Conservation (phyloP, 1,284 basidiomycete species). For the Marasmius tenuissimus region DNA sequence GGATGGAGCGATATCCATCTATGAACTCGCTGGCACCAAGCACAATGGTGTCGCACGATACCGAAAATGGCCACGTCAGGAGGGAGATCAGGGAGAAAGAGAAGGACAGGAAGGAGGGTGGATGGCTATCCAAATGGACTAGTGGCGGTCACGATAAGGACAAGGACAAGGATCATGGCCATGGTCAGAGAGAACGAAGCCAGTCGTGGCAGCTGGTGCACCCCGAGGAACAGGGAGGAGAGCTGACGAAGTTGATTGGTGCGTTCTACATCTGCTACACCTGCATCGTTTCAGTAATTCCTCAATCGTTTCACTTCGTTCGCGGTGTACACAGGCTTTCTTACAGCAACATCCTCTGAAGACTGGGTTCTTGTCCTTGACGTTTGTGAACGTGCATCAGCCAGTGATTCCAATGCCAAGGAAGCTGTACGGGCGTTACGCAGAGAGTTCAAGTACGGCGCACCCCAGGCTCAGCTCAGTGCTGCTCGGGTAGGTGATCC, state of each 20-base stretch:
- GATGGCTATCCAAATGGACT: slow-evolving; percentile 39
- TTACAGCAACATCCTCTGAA: slow-evolving; percentile 73
- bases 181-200: not conserved
- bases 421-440: slow-evolving; percentile 73
- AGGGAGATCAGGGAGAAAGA: slow-evolving; percentile 35
- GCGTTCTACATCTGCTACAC: slow-evolving; percentile 37
- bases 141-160: slow-evolving; percentile 27
- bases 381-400: slow-evolving; percentile 72
- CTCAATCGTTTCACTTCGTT: slow-evolving; percentile 2
- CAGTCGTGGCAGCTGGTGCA: slow-evolving; percentile 19
- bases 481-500: slow-evolving; percentile 59
- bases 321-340: slow-evolving; percentile 47
- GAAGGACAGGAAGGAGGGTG: slow-evolving; percentile 21
- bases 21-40: not conserved
- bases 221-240: slow-evolving; percentile 41
- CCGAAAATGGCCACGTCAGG: slow-evolving; percentile 11
- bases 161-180: slow-evolving; percentile 23
- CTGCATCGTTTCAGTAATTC: not conserved
- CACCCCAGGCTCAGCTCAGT: slow-evolving; percentile 67
- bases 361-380: slow-evolving; percentile 79
- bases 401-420: slow-evolving; percentile 66
- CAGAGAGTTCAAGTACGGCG: slow-evolving; percentile 79
- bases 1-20: slow-evolving; percentile 7
- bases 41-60: not conserved
- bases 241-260: slow-evolving; percentile 64